A percentile compares a stretch with the other conserved stretches of the same genome.
Conservation (phyloP, 768 basidiomycete species). For the Rubroboletus pulcherrimus region DNA sequence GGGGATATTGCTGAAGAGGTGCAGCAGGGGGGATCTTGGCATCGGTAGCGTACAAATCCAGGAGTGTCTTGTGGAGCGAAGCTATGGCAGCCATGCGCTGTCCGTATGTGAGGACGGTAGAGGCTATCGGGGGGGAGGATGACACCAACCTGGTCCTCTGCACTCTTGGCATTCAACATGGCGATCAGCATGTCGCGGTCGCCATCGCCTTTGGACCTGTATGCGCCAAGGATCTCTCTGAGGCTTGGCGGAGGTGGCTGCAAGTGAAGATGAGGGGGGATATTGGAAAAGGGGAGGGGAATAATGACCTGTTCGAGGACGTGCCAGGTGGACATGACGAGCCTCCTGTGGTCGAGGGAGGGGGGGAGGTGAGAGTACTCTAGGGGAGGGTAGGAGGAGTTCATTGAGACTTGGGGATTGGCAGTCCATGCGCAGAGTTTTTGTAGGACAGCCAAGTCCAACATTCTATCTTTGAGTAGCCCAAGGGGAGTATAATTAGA, state of each 20-base stretch:
- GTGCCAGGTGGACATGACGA: conserved; percentile 44
- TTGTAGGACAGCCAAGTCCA: conserved; percentile 45
- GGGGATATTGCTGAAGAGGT: conserved; percentile 32
- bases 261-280: background rate
- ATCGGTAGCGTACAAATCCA: conserved; percentile 49
- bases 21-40: conserved; percentile 30
- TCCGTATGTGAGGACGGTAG: conserved; percentile 4
- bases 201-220: conserved; percentile 81
- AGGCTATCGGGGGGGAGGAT: conserved; percentile 3
- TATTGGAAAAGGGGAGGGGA: background rate
- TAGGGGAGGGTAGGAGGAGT: conserved; percentile 18
- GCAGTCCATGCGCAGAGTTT: conserved; percentile 26
- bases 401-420: conserved; percentile 27
- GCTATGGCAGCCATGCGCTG: conserved; percentile 72
- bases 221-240: conserved; percentile 83
- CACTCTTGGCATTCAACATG: conserved; percentile 87
- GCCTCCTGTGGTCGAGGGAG: conserved; percentile 26
- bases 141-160: conserved; percentile 80
- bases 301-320: conserved; percentile 43
- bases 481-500: conserved; percentile 37
- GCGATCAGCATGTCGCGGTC: conserved; percentile 89
- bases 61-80: conserved; percentile 64
- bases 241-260: conserved; percentile 78
- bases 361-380: conserved; percentile 14
- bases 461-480: conserved; percentile 44